These are phyloP conservation scores for Cryphonectria carpinicola DNA, from an alignment of 2,329 filamentous ascomycete genomes.

Conservation along the genomic window DNA sequence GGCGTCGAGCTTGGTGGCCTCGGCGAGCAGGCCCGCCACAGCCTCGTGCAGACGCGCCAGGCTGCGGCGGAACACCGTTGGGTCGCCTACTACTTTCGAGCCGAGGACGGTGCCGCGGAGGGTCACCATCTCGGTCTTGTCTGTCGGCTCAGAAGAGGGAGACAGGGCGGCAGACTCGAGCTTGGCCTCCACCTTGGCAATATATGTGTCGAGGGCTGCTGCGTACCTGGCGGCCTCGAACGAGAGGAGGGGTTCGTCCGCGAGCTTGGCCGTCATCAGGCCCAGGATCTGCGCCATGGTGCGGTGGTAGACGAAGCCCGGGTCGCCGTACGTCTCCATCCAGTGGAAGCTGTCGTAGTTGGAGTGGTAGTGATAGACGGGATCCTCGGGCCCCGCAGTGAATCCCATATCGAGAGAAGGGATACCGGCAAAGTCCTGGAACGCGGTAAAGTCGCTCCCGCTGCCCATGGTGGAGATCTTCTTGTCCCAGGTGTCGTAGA, in stretches of 20 bases:
- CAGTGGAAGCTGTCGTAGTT: conserved; percentile 86
- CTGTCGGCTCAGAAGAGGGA: conserved; percentile 31
- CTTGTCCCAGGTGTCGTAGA: conserved; percentile 52
- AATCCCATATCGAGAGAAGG: conserved; percentile 59
- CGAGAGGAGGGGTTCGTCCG: conserved; percentile 64
- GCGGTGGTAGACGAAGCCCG: conserved; percentile 65
- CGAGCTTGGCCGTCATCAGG: conserved; percentile 63
- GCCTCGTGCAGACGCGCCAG: conserved; percentile 43
- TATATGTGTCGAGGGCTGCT: conserved; percentile 55
- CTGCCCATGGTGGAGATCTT: conserved; percentile 59
- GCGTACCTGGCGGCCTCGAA: conserved; percentile 70
- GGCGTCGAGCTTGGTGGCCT: conserved; percentile 44
- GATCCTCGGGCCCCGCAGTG: conserved; percentile 45
- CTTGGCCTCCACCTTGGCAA: conserved; percentile 55
- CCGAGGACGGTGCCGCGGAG: conserved; percentile 29
- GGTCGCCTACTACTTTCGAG: conserved; percentile 38
- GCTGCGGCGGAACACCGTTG: conserved; percentile 44
- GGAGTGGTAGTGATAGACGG: conserved; percentile 77
- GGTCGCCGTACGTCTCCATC: conserved; percentile 81
- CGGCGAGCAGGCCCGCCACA: conserved; percentile 28
- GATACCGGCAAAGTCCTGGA: conserved; percentile 62
- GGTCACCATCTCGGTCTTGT: conserved; percentile 25
- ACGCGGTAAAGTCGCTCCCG: conserved; percentile 70
- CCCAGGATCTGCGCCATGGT: conserved; percentile 69
- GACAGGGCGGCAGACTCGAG: conserved; percentile 39